Percentiles rank a stretch among this genome's conserved stretches.
phyloP scores from a whole-genome alignment of 129 eudicot genomes.

The Flaveria brownii region DNA sequence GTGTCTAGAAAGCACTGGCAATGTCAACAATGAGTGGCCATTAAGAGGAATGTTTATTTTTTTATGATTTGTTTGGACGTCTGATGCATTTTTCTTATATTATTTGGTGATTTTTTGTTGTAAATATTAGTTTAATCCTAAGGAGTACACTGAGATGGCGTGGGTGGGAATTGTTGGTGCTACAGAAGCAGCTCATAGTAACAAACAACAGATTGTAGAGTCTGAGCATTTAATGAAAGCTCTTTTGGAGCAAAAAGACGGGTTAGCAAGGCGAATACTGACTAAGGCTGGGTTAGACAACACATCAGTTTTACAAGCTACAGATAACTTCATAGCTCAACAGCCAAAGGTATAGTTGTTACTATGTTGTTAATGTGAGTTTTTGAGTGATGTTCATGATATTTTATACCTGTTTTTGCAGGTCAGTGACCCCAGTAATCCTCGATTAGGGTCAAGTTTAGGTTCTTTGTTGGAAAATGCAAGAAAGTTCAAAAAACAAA shows the following conservation, averaged over 20 bases:
- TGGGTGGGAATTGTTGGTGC: slow-evolving; percentile 93
- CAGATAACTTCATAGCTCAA: slow-evolving; percentile 70
- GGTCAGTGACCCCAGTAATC: slow-evolving; percentile 90
- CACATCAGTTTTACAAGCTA: slow-evolving; percentile 80
- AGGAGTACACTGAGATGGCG: slow-evolving; percentile 92
- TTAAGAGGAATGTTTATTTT: background rate
- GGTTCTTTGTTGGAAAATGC: slow-evolving; percentile 62
- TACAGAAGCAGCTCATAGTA: slow-evolving; percentile 63
- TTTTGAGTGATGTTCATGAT: background rate
- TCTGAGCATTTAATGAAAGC: slow-evolving; percentile 93
- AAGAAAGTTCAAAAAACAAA: slow-evolving; percentile 63
- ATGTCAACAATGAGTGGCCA: background rate
- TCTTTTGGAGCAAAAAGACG: slow-evolving; percentile 92
- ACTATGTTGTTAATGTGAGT: background rate
- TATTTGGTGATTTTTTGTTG: slow-evolving; percentile 10
- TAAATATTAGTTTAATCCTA: slow-evolving; percentile 48
- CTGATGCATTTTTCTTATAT: slow-evolving; percentile 1
- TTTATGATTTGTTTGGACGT: background rate
- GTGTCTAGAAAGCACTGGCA: slow-evolving; percentile 1
- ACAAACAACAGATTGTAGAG: slow-evolving; percentile 84
- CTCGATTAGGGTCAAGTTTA: slow-evolving; percentile 66
- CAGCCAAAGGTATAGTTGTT: slow-evolving; percentile 68
- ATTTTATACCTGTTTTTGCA: slow-evolving; percentile 23
- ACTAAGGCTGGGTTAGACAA: slow-evolving; percentile 92
- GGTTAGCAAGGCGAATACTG: slow-evolving; percentile 82